These are phyloP conservation scores for Venustampulla echinocandica DNA, from an alignment of 495 filamentous ascomycete genomes.

Conservation along the genomic window DNA sequence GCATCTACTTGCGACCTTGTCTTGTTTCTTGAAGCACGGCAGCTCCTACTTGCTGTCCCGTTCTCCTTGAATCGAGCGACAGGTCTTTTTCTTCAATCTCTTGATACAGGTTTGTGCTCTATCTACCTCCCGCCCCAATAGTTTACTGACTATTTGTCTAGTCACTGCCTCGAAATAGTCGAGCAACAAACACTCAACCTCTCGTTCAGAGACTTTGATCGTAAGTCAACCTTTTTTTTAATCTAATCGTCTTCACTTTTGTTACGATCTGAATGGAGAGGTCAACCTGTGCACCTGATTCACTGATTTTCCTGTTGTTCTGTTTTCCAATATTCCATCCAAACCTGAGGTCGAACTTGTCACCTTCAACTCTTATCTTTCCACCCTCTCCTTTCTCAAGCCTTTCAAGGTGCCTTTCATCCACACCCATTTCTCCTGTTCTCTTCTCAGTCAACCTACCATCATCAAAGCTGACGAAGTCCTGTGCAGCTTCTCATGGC, in stretches of 20 bases:
- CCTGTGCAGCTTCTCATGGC: slow-evolving; percentile 26
- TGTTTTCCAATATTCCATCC: too few species aligned
- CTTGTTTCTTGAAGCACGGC: not conserved
- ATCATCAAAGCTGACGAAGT: too few species aligned
- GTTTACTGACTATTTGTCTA: slow-evolving; percentile 9
- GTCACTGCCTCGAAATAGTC: slow-evolving; percentile 10
- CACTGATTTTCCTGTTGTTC: too few species aligned
- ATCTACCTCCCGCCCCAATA: not conserved
- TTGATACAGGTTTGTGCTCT: slow-evolving; percentile 10
- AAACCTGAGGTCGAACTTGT: not conserved
- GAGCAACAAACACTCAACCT: slow-evolving; percentile 2
- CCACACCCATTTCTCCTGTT: too few species aligned
- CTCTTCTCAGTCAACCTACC: too few species aligned
- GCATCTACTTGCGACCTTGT: slow-evolving; percentile 14
- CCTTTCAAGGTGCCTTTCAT: too few species aligned
- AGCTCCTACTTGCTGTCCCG: not conserved
- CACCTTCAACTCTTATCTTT: not conserved
- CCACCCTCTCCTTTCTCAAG: not conserved
- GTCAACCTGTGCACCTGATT: too few species aligned
- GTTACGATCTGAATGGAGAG: too few species aligned
- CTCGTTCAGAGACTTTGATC: slow-evolving; percentile 9
- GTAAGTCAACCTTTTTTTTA: slow-evolving; percentile 11
- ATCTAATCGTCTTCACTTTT: slow-evolving; percentile 10
- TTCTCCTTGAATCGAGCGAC: slow-evolving; percentile 3
- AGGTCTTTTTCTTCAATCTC: not conserved